Conservation (phyloP, 306 rosid genomes). For the Potentilla sterilis region DNA sequence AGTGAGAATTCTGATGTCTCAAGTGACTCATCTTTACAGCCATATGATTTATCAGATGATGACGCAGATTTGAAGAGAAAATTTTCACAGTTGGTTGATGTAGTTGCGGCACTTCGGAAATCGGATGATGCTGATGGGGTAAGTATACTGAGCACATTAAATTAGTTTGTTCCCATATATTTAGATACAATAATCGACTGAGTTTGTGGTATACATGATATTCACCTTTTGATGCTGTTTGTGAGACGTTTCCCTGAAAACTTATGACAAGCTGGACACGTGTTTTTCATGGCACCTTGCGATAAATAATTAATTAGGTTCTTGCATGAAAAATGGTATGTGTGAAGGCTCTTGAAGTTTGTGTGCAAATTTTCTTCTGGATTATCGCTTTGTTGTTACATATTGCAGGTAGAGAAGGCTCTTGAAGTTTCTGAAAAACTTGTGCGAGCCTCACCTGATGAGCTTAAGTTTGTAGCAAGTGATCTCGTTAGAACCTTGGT, state of each 20-base stretch:
- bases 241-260: conserved; percentile 17
- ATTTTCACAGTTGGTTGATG: conserved; percentile 76
- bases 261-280: background rate
- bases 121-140: conserved; percentile 92
- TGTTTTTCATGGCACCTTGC: background rate
- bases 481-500: conserved; percentile 80
- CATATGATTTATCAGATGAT: conserved; percentile 85
- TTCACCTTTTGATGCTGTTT: conserved; percentile 27
- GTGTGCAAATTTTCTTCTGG: conserved; percentile 3
- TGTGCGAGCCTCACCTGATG: conserved; percentile 90
- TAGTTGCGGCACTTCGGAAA: conserved; percentile 82
- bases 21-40: conserved; percentile 77
- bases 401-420: conserved; percentile 79
- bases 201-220: conserved; percentile 22
- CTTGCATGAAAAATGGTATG: conserved; percentile 14
- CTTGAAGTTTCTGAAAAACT: conserved; percentile 83
- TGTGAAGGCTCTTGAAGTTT: background rate
- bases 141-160: conserved; percentile 37
- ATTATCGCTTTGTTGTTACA: conserved; percentile 15
- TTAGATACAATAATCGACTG: background rate
- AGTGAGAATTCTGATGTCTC: conserved; percentile 72
- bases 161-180: conserved; percentile 10
- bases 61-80: conserved; percentile 80
- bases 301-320: background rate
- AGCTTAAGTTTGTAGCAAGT: conserved; percentile 69